A percentile compares a stretch with the other conserved stretches of the same genome.
These are phyloP conservation scores for Sedum album DNA, from an alignment of 164 flowering plant species.

Conservation along the genomic window DNA sequence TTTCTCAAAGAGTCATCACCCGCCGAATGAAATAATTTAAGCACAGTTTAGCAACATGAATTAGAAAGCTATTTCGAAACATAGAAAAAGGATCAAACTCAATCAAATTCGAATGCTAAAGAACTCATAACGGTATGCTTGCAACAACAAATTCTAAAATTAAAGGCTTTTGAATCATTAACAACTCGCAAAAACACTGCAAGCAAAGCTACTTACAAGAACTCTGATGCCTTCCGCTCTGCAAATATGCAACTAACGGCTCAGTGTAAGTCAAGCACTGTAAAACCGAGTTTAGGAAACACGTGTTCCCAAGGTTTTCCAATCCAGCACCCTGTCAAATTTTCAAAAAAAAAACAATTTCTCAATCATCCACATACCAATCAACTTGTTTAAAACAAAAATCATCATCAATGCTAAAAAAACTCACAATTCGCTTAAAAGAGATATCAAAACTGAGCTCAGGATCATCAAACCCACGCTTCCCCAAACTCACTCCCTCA, in stretches of 20 bases:
- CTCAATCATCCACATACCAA: conserved; percentile 47
- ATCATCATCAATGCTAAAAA: conserved; percentile 29
- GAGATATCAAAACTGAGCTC: conserved; percentile 55
- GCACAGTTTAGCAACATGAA: neutral
- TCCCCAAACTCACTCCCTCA: conserved; percentile 25
- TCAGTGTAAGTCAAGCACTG: conserved; percentile 95
- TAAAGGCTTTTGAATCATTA: no score
- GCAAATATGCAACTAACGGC: conserved; percentile 89
- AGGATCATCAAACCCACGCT: conserved; percentile 47
- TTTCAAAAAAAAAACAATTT: neutral
- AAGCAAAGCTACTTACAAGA: conserved; percentile 54
- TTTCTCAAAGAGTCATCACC: neutral
- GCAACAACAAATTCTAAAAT: neutral
- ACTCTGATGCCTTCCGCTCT: conserved; percentile 81
- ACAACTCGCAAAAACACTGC: neutral
- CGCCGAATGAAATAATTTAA: neutral
- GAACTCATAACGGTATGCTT: no score
- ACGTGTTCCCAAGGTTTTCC: conserved; percentile 90
- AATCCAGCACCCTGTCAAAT: conserved; percentile 90
- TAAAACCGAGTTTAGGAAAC: conserved; percentile 92
- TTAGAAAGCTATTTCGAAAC: neutral
- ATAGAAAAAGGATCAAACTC: neutral
- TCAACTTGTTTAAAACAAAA: conserved; percentile 71
- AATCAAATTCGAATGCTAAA: neutral
- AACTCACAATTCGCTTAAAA: conserved; percentile 67